Base-by-base conservation (phyloP, 495 filamentous ascomycete genomes). In the Penicillium pancosmium region DNA sequence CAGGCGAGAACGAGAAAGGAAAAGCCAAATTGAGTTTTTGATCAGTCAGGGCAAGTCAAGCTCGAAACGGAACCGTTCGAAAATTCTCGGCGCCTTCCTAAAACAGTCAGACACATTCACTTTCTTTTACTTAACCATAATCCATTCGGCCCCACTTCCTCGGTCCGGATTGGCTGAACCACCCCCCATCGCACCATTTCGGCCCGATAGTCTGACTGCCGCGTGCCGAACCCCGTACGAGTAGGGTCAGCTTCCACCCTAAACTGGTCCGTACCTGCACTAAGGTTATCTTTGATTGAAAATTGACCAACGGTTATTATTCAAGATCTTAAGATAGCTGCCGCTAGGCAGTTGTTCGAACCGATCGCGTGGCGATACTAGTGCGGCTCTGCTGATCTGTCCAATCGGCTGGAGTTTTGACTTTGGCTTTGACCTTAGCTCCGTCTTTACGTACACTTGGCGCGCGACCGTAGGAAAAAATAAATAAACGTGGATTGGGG, bases 61-160 rank as follows among this genome's bases (percentile, higher is more conserved):
- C 46, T 48, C 46, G 19, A 23, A 48, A 27, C 46, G 46, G 18
- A 40, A 40, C 36, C 43, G 19, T n/a, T 48, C 19, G 19, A 27
- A 48, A 48, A 25, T 48, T 48, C 46, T 48, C 46, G 46, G 46
- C 46, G 46, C 46, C 46, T 48, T 48, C 46, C 46, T 48, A 48
- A 48, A 48, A 27, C 46, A n/a, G 46, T 31, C 27, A 31, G 27
- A 8, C 27, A 31, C 8, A 21, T 31, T 13, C 6, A 9, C 41
- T 44, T 48, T 23, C 18, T 23, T 23, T 48, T 48, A 27, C 18
- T 23, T 48, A 48, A 48, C 46, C 18, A 25, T 25, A 48, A 48
- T 48, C 46, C 21, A 25, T 12, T 23, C 11, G 8, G 46, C 18
- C 46, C 46, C 46, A 48, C 46, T 5, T 27, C 2, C 46, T 27